Base-by-base conservation (phyloP, 345 rosid species). In the Mallotus nudiflorus region DNA sequence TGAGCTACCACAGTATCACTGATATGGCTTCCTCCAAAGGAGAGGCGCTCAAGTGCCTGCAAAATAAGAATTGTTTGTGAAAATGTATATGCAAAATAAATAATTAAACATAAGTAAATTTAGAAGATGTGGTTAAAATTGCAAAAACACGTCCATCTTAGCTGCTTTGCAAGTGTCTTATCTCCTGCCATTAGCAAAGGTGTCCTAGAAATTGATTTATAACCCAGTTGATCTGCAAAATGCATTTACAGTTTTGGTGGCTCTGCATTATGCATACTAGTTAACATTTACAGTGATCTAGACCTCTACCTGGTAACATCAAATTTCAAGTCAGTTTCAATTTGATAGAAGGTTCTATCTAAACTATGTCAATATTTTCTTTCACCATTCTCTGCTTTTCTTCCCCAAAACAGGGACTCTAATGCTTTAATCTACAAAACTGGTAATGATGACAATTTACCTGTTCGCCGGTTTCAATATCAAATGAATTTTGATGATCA, bases 391-490 rank as follows among this genome's bases (percentile, higher is more conserved):
- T 33, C 37, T 6, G 63, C 9, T 59, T n/a, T 33, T 29, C 37
- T 44, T 2, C 19, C 37, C 37, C 19, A 11, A 48, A 29, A 39
- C 12, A 46, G 31, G 18, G 48, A 46, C 11, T 40, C 49, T 49
- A 31, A 42, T n/a, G 27, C 52, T 65, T 31, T 35, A 22, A 62
- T 18, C 35, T 22, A 57, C 40, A 35, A 33, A 12, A 66, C 28
- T 71, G 55, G 67, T 46, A n/a, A 68, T 20, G 63, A 51, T 52
- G 54, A 73, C 51, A 25, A 14, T 54, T 72, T 81, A 95, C 97
- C 97, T 91, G 99, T 78, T 95, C 99, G 74, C 99, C 97, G 0
- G 95, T 90, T 81, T 88, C 93, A 77, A 88, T 70, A 76, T 95
- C 96, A 72, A 90, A 86, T 39, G 96, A 75, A 71, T 86, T 79